phyloP scores from a whole-genome alignment of 208 protist genomes.

The Trypanosoma cruzi region DNA sequence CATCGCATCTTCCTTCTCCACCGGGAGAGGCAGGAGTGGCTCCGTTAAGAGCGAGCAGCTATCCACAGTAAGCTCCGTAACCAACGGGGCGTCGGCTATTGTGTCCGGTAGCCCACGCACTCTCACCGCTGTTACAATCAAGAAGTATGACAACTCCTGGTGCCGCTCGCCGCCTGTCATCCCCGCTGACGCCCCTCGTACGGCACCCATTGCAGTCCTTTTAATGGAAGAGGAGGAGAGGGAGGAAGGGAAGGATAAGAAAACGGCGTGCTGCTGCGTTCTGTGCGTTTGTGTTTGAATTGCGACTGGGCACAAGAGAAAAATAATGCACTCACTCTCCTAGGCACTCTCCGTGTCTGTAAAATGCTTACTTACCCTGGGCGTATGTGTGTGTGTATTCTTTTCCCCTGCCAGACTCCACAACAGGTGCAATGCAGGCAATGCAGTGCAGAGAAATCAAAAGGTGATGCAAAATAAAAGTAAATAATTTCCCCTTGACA shows the following conservation, averaged over 20 bases:
- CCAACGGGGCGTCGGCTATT: not conserved
- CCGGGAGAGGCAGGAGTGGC: not conserved
- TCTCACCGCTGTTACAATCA: conserved; percentile 14
- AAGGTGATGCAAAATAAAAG: not conserved
- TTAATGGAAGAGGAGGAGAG: not conserved
- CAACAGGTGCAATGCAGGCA: not conserved
- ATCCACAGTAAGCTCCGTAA: conserved; percentile 8
- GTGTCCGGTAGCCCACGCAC: conserved; percentile 11
- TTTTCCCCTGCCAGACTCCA: not conserved
- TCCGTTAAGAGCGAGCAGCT: conserved; percentile 1
- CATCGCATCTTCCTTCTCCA: not conserved
- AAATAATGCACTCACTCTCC: not conserved
- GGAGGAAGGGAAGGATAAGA: too few relatives aligned
- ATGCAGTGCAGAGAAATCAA: not conserved
- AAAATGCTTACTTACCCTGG: too few relatives aligned
- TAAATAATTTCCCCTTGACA: not conserved
- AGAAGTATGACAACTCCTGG: not conserved
- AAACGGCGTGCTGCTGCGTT: not conserved
- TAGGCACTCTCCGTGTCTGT: not conserved
- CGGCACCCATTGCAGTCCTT: not conserved
- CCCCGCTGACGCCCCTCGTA: not conserved
- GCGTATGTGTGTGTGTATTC: not conserved
- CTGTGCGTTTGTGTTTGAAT: not conserved
- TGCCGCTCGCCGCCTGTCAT: not conserved
- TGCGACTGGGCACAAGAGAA: not conserved